Percentiles rank a stretch among this genome's conserved stretches.
These are phyloP conservation scores for Stygiomarasmius scandens DNA, from an alignment of 1,284 basidiomycete genomes.

Conservation along the genomic window DNA sequence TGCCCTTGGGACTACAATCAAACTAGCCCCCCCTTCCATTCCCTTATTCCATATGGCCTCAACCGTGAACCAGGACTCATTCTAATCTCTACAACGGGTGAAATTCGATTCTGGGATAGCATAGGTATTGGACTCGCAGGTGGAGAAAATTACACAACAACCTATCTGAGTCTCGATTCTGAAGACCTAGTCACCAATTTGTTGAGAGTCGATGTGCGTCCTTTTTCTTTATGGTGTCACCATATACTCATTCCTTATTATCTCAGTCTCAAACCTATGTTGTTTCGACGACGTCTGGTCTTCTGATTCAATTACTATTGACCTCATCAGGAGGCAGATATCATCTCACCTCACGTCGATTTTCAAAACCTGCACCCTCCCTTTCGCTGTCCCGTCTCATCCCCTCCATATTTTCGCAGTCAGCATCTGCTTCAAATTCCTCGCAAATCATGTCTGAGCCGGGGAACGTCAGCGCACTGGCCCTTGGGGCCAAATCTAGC, in stretches of 20 bases:
- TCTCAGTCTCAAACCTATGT: constrained; percentile 68
- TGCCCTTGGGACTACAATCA: constrained; percentile 55
- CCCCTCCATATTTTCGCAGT: constrained; percentile 53
- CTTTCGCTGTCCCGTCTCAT: constrained; percentile 61
- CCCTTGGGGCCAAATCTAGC: constrained; percentile 45
- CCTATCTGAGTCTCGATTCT: constrained; percentile 51
- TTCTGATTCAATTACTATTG: constrained; percentile 64
- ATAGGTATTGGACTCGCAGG: constrained; percentile 81
- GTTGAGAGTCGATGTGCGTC: constrained; percentile 62
- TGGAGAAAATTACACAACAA: constrained; percentile 65
- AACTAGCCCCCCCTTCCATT: constrained; percentile 60
- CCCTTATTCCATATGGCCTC: constrained; percentile 68
- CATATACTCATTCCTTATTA: constrained; percentile 11
- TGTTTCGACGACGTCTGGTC: constrained; percentile 66
- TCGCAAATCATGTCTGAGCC: constrained; percentile 32
- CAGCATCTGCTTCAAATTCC: constrained; percentile 16
- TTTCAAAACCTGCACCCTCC: constrained; percentile 57
- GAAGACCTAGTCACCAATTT: constrained; percentile 68
- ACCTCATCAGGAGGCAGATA: constrained; percentile 70
- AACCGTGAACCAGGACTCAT: constrained; percentile 79
- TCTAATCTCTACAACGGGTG: constrained; percentile 63
- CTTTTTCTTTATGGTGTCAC: neutral
- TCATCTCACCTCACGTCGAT: constrained; percentile 55
- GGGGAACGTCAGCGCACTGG: constrained; percentile 63
- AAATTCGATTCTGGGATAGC: constrained; percentile 78